These are phyloP conservation scores for Sporothrix pallida DNA, from an alignment of 2,329 filamentous ascomycete species.

Conservation along the genomic window DNA sequence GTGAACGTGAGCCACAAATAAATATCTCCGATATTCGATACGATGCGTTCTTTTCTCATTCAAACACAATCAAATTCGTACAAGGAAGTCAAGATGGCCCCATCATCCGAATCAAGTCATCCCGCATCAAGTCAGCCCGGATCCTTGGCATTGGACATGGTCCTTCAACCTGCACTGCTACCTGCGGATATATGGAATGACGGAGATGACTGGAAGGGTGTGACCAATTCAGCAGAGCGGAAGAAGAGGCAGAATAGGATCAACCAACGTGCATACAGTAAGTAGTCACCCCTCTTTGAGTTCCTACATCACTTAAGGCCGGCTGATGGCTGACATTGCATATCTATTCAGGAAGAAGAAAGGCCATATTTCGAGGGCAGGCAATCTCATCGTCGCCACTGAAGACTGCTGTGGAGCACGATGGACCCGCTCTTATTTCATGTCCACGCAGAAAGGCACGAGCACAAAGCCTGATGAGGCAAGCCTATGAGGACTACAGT, in stretches of 20 bases:
- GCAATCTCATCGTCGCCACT: too few species aligned
- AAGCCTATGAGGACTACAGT: background rate
- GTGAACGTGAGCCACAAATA: background rate
- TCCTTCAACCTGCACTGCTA: background rate
- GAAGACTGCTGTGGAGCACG: background rate
- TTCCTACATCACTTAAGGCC: background rate
- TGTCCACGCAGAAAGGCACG: background rate
- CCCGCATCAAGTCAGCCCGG: background rate
- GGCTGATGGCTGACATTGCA: background rate
- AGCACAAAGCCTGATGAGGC: background rate
- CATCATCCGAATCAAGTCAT: background rate
- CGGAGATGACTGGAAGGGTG: background rate
- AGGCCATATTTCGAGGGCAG: background rate
- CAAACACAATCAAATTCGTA: too few species aligned
- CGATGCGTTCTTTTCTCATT: too few species aligned
- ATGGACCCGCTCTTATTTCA: background rate
- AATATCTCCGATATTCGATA: background rate
- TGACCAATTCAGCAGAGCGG: background rate
- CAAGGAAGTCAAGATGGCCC: background rate
- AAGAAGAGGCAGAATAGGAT: background rate
- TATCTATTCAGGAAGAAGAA: background rate
- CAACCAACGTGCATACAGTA: background rate
- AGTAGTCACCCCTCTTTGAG: background rate
- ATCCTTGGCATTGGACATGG: background rate
- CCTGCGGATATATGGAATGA: background rate